Evolutionary conservation across 2,329 filamentous ascomycete species (phyloP), one percentile per base, ranked within the genome.

Genomic region (Penicillium sp.): DNA sequence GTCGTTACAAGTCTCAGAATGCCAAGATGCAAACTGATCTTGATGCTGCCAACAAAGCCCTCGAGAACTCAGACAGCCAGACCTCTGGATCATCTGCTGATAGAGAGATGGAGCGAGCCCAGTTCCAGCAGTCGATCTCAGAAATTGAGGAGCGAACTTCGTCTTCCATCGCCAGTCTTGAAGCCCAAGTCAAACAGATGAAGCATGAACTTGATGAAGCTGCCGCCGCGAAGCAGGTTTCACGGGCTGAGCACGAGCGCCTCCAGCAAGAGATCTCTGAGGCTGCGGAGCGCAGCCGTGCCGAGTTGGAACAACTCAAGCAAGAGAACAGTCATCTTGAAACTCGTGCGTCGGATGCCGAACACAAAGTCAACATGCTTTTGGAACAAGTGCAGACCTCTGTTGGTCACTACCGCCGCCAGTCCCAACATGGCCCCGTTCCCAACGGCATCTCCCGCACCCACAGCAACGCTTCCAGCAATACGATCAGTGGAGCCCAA

Each of bases 321-420:
- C 82, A 87, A 50, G 92, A 97, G 73, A 96, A 97, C 66, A 74
- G 78, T 0, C 77, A 88, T 34, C 84, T 99, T 3, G 92, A 97
- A 71, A 85, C 86, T 63, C 89, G 93, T 41, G 93, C 92, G 5
- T 81, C 85, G 48, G 93, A 97, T 71, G 94, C 94, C 1, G 94
- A 99, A 76, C 87, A 90, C 61, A 96, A 96, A 68, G 94, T 99
- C 21, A 90, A 90, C 31, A 83, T 96, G 67, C 85, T 99, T 46
- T 85, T 99, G 11, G 92, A 97, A 71, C 93, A 97, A 69, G 92
- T 99, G 36, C 93, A 96, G 73, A 86, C 87, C 39, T 96, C 91
- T 4, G 94, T 99, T 14, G 92, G 94, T 74, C 96, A 90, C 71
- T 97, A 97, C 74, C 89, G 94, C 51, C 89, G 94, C 39, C 91